A percentile compares a stretch with the other conserved stretches of the same genome.
These are phyloP conservation scores for Skeletonema marinoi DNA, from an alignment of 108 stramenopile species.

Conservation along the genomic window DNA sequence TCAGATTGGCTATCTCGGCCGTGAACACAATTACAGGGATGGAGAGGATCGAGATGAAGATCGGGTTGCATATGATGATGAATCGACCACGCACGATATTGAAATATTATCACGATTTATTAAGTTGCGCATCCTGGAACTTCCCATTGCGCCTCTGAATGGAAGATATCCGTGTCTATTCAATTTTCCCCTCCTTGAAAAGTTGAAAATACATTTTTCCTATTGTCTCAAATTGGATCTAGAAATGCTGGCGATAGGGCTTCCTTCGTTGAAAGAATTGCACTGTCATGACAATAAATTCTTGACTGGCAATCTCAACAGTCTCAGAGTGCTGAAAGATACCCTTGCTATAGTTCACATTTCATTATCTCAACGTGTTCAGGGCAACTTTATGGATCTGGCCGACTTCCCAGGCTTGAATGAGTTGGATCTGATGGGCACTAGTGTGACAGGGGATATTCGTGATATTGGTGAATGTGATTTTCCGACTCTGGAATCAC, in stretches of 20 bases:
- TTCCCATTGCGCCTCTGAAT: background rate
- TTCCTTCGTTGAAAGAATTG: background rate
- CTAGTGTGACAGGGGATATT: background rate
- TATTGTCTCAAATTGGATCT: too few species aligned
- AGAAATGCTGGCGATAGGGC: background rate
- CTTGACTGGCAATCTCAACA: background rate
- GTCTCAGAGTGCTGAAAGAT: conserved; percentile 4
- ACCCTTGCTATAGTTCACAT: background rate
- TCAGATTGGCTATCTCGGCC: background rate
- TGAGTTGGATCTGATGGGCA: background rate
- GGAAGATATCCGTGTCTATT: conserved; percentile 1
- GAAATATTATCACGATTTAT: background rate
- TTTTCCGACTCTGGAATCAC: background rate
- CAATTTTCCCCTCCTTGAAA: background rate
- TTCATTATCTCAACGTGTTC: too few species aligned
- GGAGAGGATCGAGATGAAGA: background rate
- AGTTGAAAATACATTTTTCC: too few species aligned
- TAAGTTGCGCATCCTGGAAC: background rate
- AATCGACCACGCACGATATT: background rate
- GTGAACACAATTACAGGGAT: background rate
- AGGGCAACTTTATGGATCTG: conserved; percentile 2
- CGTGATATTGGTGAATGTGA: background rate
- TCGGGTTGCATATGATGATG: too few species aligned
- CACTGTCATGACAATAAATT: background rate
- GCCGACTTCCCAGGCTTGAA: background rate